Evolutionary conservation across 345 rosid species (phyloP).

Genomic region (Turnera subulata): DNA sequence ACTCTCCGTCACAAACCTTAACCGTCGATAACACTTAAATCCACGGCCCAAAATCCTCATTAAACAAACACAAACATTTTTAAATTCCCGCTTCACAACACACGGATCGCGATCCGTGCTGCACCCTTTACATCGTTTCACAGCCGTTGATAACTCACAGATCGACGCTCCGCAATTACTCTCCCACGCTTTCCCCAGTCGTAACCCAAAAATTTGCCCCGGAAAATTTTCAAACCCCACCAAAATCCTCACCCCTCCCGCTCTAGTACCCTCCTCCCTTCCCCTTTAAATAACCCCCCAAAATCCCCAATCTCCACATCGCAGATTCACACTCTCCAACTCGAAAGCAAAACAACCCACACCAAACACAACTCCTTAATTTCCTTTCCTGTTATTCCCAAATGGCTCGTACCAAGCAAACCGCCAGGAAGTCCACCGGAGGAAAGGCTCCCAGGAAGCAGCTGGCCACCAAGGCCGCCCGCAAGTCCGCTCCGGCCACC

Average conservation of each 20-base stretch:
- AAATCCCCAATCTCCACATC: neutral
- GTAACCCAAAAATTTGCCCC: too few species aligned
- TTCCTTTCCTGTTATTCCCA: too few species aligned
- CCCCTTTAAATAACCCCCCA: neutral
- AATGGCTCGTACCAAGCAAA: conserved; percentile 19
- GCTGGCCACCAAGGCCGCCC: conserved; percentile 15
- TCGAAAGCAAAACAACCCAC: too few species aligned
- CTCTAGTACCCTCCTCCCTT: neutral
- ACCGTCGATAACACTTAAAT: neutral
- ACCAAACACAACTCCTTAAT: too few species aligned
- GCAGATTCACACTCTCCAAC: too few species aligned
- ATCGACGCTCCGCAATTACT: neutral
- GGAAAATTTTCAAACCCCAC: neutral
- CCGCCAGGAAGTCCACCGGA: conserved; percentile 16
- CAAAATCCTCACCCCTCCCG: neutral
- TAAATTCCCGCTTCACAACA: neutral
- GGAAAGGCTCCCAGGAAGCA: conserved; percentile 17
- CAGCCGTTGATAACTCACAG: neutral
- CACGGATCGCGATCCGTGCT: neutral
- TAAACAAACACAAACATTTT: neutral
- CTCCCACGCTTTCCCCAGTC: too few species aligned
- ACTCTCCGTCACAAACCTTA: neutral
- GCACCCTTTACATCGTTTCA: neutral
- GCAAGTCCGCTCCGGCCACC: conserved; percentile 14
- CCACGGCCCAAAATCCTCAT: neutral